These are phyloP conservation scores for Capniomyces stellatus DNA, from an alignment of 371 early-diverging fungal genomes.

Conservation along the genomic window DNA sequence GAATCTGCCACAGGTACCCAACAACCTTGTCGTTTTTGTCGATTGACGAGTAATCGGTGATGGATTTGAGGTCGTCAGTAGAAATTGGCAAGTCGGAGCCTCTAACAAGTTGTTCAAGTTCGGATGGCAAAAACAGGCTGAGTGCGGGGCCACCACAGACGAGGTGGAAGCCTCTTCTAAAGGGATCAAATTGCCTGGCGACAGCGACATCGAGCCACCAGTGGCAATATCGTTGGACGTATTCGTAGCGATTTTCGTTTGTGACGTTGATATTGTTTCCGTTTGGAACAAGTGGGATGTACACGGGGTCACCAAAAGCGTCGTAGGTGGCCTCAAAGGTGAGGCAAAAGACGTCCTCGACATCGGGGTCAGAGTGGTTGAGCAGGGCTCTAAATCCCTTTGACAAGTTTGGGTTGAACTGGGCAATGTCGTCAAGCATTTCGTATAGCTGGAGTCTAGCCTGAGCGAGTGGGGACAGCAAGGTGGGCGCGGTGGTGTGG, in stretches of 20 bases:
- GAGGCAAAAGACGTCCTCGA: slow-evolving; percentile 65
- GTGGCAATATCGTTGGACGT: slow-evolving; percentile 64
- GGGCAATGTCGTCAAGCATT: slow-evolving; percentile 20
- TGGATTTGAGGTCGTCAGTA: slow-evolving; percentile 49
- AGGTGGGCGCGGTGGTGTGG: slow-evolving; percentile 1
- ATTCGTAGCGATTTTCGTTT: slow-evolving; percentile 46
- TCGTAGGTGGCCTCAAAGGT: slow-evolving; percentile 65
- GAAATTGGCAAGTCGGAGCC: slow-evolving; percentile 77
- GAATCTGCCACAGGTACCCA: slow-evolving; percentile 75
- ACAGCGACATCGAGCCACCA: slow-evolving; percentile 61
- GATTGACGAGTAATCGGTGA: slow-evolving; percentile 70
- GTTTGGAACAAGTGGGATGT: slow-evolving; percentile 46
- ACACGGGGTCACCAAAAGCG: slow-evolving; percentile 50
- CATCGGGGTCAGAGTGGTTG: slow-evolving; percentile 61
- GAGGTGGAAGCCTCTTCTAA: slow-evolving; percentile 78
- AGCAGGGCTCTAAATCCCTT: slow-evolving; percentile 67
- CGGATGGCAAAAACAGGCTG: slow-evolving; percentile 80
- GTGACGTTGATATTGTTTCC: slow-evolving; percentile 62
- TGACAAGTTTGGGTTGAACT: slow-evolving; percentile 37
- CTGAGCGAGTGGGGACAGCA: slow-evolving; percentile 19
- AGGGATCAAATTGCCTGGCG: slow-evolving; percentile 68
- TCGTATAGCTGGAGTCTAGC: slow-evolving; percentile 21
- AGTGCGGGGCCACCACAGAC: slow-evolving; percentile 84
- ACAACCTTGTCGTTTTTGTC: slow-evolving; percentile 32
- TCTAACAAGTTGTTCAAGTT: slow-evolving; percentile 88